Evolutionary conservation across 176 grass and related monocot genomes (phyloP).

Genomic region (Rhipidocladum racemiflorum): DNA sequence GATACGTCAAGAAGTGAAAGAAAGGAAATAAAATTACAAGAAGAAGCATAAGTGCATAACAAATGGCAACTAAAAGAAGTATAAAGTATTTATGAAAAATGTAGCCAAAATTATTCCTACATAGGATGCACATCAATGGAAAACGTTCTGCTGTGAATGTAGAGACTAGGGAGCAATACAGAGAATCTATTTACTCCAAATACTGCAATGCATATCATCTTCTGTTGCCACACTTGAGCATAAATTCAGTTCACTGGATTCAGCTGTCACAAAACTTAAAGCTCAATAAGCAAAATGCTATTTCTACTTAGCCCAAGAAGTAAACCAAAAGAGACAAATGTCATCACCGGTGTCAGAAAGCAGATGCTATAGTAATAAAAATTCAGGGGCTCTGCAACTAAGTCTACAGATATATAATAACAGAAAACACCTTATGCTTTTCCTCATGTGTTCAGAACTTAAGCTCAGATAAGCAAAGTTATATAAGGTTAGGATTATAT

Average conservation of each 20-base stretch:
- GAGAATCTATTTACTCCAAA: not conserved
- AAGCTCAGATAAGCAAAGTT: not conserved
- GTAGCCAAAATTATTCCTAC: slow-evolving; percentile 21
- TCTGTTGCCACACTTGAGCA: not conserved
- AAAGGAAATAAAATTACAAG: slow-evolving; percentile 17
- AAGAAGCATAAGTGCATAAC: not conserved
- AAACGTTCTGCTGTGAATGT: slow-evolving; percentile 5
- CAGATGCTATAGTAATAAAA: not conserved
- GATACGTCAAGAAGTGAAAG: not conserved
- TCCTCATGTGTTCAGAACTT: not conserved
- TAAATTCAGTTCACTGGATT: not conserved
- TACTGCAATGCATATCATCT: not conserved
- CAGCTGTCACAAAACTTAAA: not conserved
- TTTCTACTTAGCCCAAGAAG: not conserved
- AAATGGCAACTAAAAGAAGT: not conserved
- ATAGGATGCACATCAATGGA: not conserved
- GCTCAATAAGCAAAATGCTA: not conserved
- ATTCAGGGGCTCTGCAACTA: not conserved
- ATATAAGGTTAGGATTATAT: slow-evolving; percentile 10
- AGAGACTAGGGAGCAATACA: not conserved
- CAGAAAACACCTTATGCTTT: not conserved
- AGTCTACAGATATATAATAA: not conserved
- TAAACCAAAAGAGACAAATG: not conserved
- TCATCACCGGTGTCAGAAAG: not conserved
- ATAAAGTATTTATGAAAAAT: slow-evolving; percentile 3